A percentile compares a stretch with the other conserved stretches of the same genome.
phyloP scores from a whole-genome alignment of 495 filamentous ascomycete species.

The Penicillium tannophilum region DNA sequence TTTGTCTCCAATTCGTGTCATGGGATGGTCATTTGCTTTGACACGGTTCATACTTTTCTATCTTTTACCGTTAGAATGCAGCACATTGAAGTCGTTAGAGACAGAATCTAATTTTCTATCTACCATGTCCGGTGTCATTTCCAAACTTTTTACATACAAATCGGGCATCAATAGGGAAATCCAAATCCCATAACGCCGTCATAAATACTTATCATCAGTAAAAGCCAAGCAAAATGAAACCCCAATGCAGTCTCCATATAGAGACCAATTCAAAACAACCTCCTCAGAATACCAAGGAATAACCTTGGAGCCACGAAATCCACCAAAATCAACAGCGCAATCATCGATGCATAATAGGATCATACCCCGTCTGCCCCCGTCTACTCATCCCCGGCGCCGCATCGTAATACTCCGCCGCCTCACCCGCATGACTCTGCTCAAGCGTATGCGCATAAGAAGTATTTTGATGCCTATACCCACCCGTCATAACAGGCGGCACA shows the following conservation, averaged over 20 bases:
- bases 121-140: background rate
- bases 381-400: slow-evolving; percentile 12
- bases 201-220: slow-evolving; percentile 9
- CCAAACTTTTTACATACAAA: slow-evolving; percentile 9
- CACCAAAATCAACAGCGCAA: slow-evolving; percentile 4
- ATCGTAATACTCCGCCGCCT: slow-evolving; percentile 37
- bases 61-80: slow-evolving; percentile 13
- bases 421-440: slow-evolving; percentile 30
- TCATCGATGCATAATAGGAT: slow-evolving; percentile 39
- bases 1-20: slow-evolving; percentile 18
- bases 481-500: slow-evolving; percentile 11
- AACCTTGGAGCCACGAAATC: background rate
- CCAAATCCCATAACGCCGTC: background rate
- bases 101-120: slow-evolving; percentile 20
- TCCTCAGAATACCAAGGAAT: slow-evolving; percentile 42
- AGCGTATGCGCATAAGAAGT: slow-evolving; percentile 9
- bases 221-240: background rate
- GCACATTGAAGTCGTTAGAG: slow-evolving; percentile 12
- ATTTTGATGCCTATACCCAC: slow-evolving; percentile 14
- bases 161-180: background rate
- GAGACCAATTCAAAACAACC: slow-evolving; percentile 2
- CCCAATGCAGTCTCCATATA: background rate
- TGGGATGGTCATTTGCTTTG: slow-evolving; percentile 25
- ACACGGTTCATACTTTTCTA: slow-evolving; percentile 5
- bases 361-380: slow-evolving; percentile 37